phyloP scores from a whole-genome alignment of 495 filamentous ascomycete species.

The Lindgomyces ingoldianus region DNA sequence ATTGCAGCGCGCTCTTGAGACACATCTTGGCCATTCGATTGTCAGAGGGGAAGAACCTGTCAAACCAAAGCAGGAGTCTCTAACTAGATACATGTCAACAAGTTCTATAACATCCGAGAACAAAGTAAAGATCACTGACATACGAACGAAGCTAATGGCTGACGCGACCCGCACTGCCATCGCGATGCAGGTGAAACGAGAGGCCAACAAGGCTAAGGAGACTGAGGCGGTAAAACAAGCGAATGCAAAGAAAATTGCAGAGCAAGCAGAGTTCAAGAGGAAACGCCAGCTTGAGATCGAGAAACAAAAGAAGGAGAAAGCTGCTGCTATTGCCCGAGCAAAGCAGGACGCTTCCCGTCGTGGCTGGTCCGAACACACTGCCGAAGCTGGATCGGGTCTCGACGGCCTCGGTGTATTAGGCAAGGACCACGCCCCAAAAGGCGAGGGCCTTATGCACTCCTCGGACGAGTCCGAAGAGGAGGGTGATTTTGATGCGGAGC shows the following conservation, averaged over 20 bases:
- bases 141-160: conserved; percentile 14
- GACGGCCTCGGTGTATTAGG: conserved; percentile 73
- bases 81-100: conserved; percentile 24
- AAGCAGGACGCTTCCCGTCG: conserved; percentile 48
- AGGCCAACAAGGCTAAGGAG: conserved; percentile 17
- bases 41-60: conserved; percentile 44
- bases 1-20: conserved; percentile 74
- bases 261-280: conserved; percentile 37
- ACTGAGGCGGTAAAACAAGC: conserved; percentile 9
- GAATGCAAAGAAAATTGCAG: not conserved
- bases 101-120: conserved; percentile 4
- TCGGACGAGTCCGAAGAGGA: conserved; percentile 68
- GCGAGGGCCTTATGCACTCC: conserved; percentile 84
- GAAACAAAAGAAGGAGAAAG: conserved; percentile 70
- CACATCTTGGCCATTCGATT: conserved; percentile 64
- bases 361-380: conserved; percentile 53
- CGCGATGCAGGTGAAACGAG: conserved; percentile 19
- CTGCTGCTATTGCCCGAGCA: conserved; percentile 64
- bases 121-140: conserved; percentile 6
- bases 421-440: conserved; percentile 72
- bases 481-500: conserved; percentile 64
- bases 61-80: conserved; percentile 33
- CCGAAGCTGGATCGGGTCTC: conserved; percentile 76
- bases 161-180: conserved; percentile 11
- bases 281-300: conserved; percentile 71